Evolutionary conservation across 768 basidiomycete genomes (phyloP).

Genomic region (Tricholoma hemisulphureum): DNA sequence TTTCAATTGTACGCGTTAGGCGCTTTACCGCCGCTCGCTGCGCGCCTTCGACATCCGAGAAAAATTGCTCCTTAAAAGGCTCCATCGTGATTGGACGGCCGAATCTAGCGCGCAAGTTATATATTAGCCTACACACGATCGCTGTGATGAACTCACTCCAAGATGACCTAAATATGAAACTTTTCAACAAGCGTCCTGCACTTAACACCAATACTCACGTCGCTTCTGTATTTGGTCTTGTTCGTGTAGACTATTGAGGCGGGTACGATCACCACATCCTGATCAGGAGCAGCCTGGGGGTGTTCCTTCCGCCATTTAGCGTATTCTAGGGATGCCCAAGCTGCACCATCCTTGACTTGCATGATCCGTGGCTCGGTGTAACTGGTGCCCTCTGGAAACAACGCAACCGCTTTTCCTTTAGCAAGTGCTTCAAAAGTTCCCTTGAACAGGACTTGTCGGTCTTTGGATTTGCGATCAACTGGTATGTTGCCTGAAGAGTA

Average conservation of each 20-base stretch:
- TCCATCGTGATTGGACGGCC: conserved; percentile 78
- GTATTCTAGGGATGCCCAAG: conserved; percentile 95
- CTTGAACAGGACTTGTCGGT: conserved; percentile 83
- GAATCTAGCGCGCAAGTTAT: conserved; percentile 52
- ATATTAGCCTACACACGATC: neutral
- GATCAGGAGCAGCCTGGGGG: conserved; percentile 39
- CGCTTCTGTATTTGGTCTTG: conserved; percentile 92
- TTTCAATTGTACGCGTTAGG: conserved; percentile 73
- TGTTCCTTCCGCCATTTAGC: conserved; percentile 70
- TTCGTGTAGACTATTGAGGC: conserved; percentile 92
- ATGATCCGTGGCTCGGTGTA: conserved; percentile 93
- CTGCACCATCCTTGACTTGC: conserved; percentile 90
- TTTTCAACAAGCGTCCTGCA: conserved; percentile 8
- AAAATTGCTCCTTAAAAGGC: conserved; percentile 73
- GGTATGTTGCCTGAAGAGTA: conserved; percentile 95
- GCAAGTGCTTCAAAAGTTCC: conserved; percentile 87
- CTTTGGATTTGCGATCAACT: conserved; percentile 92
- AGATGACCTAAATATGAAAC: neutral
- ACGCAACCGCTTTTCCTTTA: conserved; percentile 78
- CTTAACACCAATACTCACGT: conserved; percentile 53
- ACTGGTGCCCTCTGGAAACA: conserved; percentile 92
- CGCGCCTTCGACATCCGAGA: conserved; percentile 63
- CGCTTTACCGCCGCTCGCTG: conserved; percentile 82
- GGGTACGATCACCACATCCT: conserved; percentile 70
- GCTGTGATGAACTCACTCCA: conserved; percentile 52